Evolutionary conservation across 148 eudicot species (phyloP), one percentile per base, ranked within the genome.

Genomic region (Rhododendron vialii): DNA sequence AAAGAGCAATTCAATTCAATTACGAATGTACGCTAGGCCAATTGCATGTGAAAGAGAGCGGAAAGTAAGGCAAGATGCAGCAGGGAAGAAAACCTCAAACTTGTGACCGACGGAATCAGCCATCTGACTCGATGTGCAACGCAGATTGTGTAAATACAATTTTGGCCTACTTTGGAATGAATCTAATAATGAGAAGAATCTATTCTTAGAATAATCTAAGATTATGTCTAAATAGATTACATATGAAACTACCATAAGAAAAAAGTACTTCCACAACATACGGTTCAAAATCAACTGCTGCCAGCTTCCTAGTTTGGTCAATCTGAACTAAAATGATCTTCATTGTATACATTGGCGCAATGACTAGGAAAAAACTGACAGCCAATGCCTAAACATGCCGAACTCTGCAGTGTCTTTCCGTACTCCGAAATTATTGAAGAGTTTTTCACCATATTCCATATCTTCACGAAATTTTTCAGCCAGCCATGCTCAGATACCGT

Each of bases 391-490:
- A 76, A 92, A 95, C 86, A 94, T 71, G 75, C 97, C 96, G 95
- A 93, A 87, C 86, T 89, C 63, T 93, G 95, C 83, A 95, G 93
- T 81, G 88, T 92, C 86, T 87, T 92, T 89, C 92, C 88, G 80
- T 94, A 94, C 47, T 95, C 96, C 5, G 93, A 88, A 87, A 95
- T 90, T 38, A 90, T 83, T 2, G 96, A 81, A 87, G 97, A 94
- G 85, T 87, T 92, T 91, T 92, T 95, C 88, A 95, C 91, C 84
- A 92, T 86, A 7, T 95, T 97, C 98, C 98, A 94, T 90, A 95
- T 92, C 93, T 93, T 95, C 78, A 91, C 93, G 73, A 95, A 93
- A 85, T 92, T 95, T 92, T 95, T 95, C 86, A 95, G 90, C 98
- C 98, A 95, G 84, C 93, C 98, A 12, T 96, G 90, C 86, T 94